Evolutionary conservation across 352 stramenopile genomes (phyloP).

Genomic region (Elongisporangium undulatum): DNA sequence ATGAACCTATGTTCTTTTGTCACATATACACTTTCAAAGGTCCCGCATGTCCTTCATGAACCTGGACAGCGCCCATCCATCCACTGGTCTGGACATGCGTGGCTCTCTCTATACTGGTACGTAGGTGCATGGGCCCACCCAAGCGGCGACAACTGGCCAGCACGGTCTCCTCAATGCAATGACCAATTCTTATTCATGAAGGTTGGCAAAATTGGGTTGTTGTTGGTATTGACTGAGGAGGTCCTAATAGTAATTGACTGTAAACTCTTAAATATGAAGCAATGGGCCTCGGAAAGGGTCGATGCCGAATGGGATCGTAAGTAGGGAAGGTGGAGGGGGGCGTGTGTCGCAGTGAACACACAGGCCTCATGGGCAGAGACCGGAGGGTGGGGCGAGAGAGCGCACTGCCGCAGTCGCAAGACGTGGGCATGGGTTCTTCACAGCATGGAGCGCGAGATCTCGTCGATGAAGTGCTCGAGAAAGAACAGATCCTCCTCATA

Average conservation of each 20-base stretch:
- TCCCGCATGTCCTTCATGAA: neutral
- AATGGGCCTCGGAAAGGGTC: neutral
- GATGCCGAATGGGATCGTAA: neutral
- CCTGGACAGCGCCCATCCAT: neutral
- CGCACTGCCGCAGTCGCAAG: neutral
- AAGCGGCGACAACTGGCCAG: neutral
- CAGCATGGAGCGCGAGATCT: conserved; percentile 48
- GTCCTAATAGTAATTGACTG: neutral
- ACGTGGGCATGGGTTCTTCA: conserved; percentile 6
- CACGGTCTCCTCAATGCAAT: neutral
- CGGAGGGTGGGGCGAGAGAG: neutral
- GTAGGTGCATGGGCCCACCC: neutral
- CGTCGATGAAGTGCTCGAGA: conserved; percentile 75
- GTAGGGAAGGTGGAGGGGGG: neutral
- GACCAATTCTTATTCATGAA: neutral
- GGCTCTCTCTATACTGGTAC: neutral
- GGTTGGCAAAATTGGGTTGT: neutral
- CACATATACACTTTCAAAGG: neutral
- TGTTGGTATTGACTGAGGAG: neutral
- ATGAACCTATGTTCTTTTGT: neutral
- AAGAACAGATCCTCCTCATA: conserved; percentile 81
- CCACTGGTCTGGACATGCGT: neutral
- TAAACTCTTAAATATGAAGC: neutral
- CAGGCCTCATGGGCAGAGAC: neutral
- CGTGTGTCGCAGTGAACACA: neutral